Base-by-base conservation (phyloP, 495 filamentous ascomycete species). In the Amphirosellinia nigrospora region DNA sequence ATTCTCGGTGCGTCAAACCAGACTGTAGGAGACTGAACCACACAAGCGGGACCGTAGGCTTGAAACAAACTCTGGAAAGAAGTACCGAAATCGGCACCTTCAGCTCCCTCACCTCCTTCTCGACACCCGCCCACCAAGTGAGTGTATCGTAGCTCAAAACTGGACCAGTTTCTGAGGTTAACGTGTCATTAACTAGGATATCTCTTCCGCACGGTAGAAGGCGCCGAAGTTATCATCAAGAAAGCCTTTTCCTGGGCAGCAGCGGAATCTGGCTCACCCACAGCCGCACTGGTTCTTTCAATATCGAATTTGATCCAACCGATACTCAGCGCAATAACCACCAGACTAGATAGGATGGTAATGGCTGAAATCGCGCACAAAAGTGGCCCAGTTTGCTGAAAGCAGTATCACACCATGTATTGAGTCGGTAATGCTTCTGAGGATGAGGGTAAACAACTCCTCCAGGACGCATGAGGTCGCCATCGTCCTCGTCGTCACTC, bases 141-240 rank as follows among this genome's bases (percentile, higher is more conserved):
- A 99, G 82, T 0, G 92, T 98, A 5, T 97, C 91, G 69, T 95
- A 96, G 77, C 89, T 92, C 63, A 99, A 77, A 19, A 98, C 91
- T 3, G 93, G 93, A 2, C 91, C 90, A 26, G 87, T 86, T 0
- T 87, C 89, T 9, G 82, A 82, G 9, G 84, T 71, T 11, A 86
- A 78, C 8, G 89, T 93, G 73, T 97, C 94, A 72, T 98, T 99
- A 66, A 98, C 92, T 43, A 99, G 77, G 77, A 98, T 2, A 90
- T 89, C 80, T 98, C 95, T 78, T 99, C 92, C 3, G 94, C 91
- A 19, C 96, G 93, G 78, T 92, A 98, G 78, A 99, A 99, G 2
- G 96, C 93, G 1, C 94, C 96, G 77, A 99, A 99, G 67, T 92
- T 94, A n/a, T 88, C 80, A 79, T 98, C 96, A 98, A 99, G 78